Evolutionary conservation across 306 rosid genomes (phyloP).

Genomic region (Spatholobus suberectus): DNA sequence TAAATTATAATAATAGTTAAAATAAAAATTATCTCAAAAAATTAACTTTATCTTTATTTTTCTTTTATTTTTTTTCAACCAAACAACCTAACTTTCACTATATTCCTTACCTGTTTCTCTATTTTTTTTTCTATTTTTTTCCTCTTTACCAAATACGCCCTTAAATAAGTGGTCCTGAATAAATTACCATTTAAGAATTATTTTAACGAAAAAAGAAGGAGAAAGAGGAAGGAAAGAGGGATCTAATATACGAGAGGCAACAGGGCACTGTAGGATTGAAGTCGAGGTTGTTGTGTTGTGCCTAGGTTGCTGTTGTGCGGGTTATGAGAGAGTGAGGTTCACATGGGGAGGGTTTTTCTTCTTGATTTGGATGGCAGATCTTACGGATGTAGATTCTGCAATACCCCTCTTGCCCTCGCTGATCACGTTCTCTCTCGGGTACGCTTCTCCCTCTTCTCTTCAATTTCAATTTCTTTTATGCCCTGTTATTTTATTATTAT

Average conservation of each 20-base stretch:
- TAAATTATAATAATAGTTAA: too few species aligned
- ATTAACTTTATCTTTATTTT: too few species aligned
- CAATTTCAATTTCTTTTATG: not conserved
- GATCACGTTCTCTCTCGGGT: constrained; percentile 79
- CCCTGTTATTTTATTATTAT: not conserved
- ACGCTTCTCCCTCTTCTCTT: constrained; percentile 18
- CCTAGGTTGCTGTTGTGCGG: not conserved
- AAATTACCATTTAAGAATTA: too few species aligned
- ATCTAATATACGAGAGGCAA: not conserved
- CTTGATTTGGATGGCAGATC: constrained; percentile 82
- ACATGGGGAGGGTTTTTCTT: constrained; percentile 78
- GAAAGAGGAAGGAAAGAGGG: not conserved
- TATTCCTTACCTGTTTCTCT: too few species aligned
- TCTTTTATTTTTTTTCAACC: too few species aligned
- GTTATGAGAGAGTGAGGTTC: constrained; percentile 6
- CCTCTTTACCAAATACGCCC: too few species aligned
- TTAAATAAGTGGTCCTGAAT: too few species aligned
- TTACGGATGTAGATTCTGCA: constrained; percentile 67
- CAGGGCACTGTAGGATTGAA: not conserved
- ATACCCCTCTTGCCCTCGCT: constrained; percentile 67
- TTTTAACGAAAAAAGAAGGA: not conserved
- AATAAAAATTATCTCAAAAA: too few species aligned
- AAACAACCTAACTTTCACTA: too few species aligned
- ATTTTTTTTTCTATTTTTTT: too few species aligned
- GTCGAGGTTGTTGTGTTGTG: not conserved